Percentiles rank a stretch among this genome's conserved stretches.
Conservation (phyloP, 768 basidiomycete genomes). For the Cyclocybe cylindracea region DNA sequence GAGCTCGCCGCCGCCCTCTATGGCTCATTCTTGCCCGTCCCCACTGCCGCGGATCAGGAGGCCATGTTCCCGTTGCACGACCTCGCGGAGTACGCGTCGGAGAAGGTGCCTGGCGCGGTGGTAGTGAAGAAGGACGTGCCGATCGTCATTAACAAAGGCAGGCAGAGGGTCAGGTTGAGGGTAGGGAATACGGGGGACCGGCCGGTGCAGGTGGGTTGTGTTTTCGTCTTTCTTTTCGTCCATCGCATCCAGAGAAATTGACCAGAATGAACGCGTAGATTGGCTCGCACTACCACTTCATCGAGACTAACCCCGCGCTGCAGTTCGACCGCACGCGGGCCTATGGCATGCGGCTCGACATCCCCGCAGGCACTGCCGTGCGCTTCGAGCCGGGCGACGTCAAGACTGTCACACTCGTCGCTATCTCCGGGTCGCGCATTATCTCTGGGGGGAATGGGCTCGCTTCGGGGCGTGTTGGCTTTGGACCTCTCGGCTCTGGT, state of each 20-base stretch:
- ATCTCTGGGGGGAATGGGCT: conserved; percentile 82
- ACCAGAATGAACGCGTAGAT: conserved; percentile 44
- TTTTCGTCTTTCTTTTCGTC: conserved; percentile 7
- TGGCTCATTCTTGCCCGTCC: conserved; percentile 89
- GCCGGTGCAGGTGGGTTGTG: conserved; percentile 74
- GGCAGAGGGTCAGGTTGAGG: conserved; percentile 65
- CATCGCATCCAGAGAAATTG: neutral
- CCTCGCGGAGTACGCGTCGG: conserved; percentile 47
- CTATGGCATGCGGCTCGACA: conserved; percentile 87
- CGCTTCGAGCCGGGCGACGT: conserved; percentile 93
- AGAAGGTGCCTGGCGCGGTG: conserved; percentile 74
- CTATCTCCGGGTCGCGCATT: conserved; percentile 69
- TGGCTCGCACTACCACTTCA: conserved; percentile 94
- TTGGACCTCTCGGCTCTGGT: no score
- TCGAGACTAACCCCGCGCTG: conserved; percentile 83
- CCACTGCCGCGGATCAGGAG: conserved; percentile 34
- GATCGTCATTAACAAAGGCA: conserved; percentile 76
- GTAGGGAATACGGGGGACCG: conserved; percentile 93
- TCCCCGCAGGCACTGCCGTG: conserved; percentile 92
- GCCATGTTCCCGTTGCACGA: conserved; percentile 63
- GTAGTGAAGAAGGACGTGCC: conserved; percentile 56
- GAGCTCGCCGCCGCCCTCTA: conserved; percentile 85
- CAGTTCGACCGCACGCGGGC: conserved; percentile 81
- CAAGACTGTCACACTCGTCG: conserved; percentile 81
- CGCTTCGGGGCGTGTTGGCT: conserved; percentile 14